Evolutionary conservation across 129 eudicot species (phyloP).

Genomic region (Calendula officinalis): DNA sequence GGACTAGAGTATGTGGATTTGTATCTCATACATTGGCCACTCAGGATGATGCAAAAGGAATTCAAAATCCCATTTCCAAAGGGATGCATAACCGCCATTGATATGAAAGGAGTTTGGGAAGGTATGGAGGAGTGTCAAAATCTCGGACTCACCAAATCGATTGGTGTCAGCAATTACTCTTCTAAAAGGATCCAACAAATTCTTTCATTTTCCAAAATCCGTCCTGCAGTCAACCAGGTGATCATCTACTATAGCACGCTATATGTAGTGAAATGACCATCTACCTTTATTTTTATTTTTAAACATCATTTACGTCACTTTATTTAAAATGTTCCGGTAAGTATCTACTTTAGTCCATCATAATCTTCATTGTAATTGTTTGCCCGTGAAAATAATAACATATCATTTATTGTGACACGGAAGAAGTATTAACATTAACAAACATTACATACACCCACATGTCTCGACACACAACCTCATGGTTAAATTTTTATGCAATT

Average conservation of each 20-base stretch:
- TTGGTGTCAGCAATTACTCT: constrained; percentile 1
- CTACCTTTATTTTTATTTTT: neutral
- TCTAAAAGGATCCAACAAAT: neutral
- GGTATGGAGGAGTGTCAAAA: constrained; percentile 12
- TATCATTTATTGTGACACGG: no score
- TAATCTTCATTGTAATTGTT: no score
- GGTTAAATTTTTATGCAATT: no score
- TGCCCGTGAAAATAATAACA: no score
- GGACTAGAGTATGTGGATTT: constrained; percentile 2
- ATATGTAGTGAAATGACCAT: neutral
- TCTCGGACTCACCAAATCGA: constrained; percentile 8
- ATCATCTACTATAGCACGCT: neutral
- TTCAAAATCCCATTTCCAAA: neutral
- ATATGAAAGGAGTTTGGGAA: constrained; percentile 6
- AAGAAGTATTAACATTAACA: no score
- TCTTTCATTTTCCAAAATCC: neutral
- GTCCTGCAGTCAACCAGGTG: neutral
- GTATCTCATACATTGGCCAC: neutral
- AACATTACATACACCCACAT: no score
- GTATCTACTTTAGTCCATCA: no score
- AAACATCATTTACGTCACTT: no score
- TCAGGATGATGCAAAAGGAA: neutral
- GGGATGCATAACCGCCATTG: neutral
- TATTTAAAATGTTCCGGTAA: no score
- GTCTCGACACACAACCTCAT: no score